Conservation (phyloP, 768 basidiomycete species). For the Lentinula sp. region DNA sequence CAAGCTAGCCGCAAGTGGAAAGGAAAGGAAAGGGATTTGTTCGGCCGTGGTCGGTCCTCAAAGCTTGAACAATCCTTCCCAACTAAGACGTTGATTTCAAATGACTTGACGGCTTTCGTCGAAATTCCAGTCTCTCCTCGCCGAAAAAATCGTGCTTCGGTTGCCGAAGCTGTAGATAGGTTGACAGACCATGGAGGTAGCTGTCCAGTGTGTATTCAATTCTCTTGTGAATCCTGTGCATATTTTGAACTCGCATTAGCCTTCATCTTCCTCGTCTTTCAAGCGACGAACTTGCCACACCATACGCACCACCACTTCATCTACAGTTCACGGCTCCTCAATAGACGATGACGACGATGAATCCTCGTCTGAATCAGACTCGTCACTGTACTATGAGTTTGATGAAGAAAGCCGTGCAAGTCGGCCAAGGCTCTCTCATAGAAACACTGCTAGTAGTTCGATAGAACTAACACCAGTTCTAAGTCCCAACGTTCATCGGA, state of each 20-base stretch:
- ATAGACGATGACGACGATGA: not conserved
- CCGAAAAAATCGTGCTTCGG: not conserved
- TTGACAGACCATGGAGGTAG: not conserved
- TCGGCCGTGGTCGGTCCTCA: not conserved
- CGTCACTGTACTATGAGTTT: not conserved
- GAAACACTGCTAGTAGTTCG: not conserved
- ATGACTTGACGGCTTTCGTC: not conserved
- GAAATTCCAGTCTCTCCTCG: not conserved
- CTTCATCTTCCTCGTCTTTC: not conserved
- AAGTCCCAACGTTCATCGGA: not conserved
- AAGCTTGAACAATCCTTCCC: not conserved
- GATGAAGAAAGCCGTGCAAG: not conserved
- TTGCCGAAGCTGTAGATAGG: not conserved
- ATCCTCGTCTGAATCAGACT: not conserved
- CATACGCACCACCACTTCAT: not conserved
- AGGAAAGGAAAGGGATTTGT: not conserved
- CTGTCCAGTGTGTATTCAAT: not conserved
- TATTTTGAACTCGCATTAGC: not conserved
- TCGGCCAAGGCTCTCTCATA: not conserved
- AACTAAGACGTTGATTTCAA: not conserved
- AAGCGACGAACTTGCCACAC: not conserved
- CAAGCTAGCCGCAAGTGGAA: not conserved
- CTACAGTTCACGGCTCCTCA: not conserved
- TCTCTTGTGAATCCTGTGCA: not conserved
- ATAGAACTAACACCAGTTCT: not conserved